Percentiles rank a stretch among this genome's conserved stretches.
Conservation (phyloP, 192 early-diverging fungal genomes). For the Cladochytrium replicatum region DNA sequence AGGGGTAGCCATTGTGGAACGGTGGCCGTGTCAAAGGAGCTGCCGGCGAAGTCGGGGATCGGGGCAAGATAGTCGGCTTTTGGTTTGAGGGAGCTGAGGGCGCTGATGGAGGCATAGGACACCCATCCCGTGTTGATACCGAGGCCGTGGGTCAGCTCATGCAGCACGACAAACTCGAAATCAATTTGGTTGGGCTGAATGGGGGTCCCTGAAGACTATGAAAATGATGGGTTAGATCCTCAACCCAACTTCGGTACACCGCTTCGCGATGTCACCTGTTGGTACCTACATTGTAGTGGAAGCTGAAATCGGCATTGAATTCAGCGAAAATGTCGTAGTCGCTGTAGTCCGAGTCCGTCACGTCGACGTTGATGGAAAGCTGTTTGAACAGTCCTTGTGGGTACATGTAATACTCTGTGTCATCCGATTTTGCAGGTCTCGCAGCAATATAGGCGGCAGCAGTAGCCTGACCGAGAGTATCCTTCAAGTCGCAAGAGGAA, state of each 20-base stretch:
- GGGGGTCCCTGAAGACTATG: not conserved
- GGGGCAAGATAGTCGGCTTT: conserved; percentile 23
- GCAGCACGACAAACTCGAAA: conserved; percentile 25
- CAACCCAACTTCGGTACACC: no score
- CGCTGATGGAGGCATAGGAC: conserved; percentile 5
- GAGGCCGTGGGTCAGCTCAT: conserved; percentile 33
- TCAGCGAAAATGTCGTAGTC: conserved; percentile 22
- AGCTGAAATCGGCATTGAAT: conserved; percentile 22
- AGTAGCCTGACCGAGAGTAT: conserved; percentile 15
- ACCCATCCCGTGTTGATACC: conserved; percentile 20
- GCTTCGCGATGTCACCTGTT: no score
- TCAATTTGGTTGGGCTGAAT: conserved; percentile 23
- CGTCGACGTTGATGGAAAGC: not conserved
- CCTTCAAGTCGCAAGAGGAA: not conserved
- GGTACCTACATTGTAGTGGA: conserved; percentile 8
- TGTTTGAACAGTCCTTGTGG: conserved; percentile 24
- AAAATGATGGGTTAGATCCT: no score
- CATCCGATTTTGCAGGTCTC: not conserved
- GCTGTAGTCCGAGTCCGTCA: conserved; percentile 8
- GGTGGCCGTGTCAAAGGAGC: conserved; percentile 2
- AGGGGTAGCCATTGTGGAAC: conserved; percentile 9
- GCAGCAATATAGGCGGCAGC: conserved; percentile 20
- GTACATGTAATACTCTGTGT: conserved; percentile 14
- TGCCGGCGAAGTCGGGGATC: conserved; percentile 10
- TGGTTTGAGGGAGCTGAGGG: not conserved